Evolutionary conservation across 2,329 filamentous ascomycete species (phyloP).

Genomic region (Akanthomyces muscarius): DNA sequence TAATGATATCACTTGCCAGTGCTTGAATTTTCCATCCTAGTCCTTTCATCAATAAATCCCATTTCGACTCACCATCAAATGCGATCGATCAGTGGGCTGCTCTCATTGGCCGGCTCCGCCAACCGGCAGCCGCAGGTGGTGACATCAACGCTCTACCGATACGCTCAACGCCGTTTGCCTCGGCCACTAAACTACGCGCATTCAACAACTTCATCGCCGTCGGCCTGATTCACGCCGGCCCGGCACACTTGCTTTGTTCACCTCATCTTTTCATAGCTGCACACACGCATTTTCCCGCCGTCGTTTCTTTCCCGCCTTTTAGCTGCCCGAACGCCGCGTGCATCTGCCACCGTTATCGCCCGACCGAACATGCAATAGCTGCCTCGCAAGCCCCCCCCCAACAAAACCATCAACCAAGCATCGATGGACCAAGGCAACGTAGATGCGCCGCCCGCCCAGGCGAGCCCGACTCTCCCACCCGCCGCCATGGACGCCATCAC

Average conservation of each 20-base stretch:
- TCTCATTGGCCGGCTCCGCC: conserved; percentile 3
- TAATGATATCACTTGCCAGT: no score
- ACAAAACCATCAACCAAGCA: neutral
- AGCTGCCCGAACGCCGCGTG: neutral
- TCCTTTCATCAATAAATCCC: neutral
- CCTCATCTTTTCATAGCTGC: neutral
- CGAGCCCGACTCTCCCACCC: conserved; percentile 16
- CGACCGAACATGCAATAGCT: conserved; percentile 7
- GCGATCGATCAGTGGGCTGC: neutral
- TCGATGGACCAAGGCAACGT: neutral
- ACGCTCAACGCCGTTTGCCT: conserved; percentile 6
- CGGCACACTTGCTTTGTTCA: neutral
- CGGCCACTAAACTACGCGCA: neutral
- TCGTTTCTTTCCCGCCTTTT: neutral
- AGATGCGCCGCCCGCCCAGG: neutral
- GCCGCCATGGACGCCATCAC: conserved; percentile 20
- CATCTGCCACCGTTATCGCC: no score
- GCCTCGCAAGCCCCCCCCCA: neutral
- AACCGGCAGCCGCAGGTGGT: neutral
- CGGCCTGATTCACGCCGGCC: conserved; percentile 3
- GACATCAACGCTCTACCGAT: neutral
- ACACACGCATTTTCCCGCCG: neutral
- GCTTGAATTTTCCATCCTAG: neutral
- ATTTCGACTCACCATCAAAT: no score
- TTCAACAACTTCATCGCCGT: neutral